Conservation (phyloP, 2,329 filamentous ascomycete genomes). For the Zasmidium cellare region DNA sequence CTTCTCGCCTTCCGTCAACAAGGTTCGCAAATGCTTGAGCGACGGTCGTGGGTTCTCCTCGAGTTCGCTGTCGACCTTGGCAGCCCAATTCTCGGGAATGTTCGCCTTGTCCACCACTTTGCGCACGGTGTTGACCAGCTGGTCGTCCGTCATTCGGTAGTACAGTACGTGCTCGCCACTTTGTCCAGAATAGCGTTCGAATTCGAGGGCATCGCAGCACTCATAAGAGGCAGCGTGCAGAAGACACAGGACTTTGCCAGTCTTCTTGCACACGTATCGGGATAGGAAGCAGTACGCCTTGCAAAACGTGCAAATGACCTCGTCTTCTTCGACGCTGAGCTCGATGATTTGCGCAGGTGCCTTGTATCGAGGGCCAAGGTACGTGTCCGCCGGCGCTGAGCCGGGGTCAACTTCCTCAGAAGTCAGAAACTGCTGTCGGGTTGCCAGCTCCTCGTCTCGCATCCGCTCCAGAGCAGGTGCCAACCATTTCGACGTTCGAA, state of each 20-base stretch:
- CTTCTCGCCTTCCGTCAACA: constrained; percentile 91
- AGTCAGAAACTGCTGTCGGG: constrained; percentile 67
- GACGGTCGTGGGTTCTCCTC: constrained; percentile 82
- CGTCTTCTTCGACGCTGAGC: constrained; percentile 79
- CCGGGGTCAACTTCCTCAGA: constrained; percentile 50
- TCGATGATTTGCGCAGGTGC: constrained; percentile 62
- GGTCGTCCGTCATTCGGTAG: constrained; percentile 74
- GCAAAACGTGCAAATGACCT: constrained; percentile 88
- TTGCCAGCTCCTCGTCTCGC: constrained; percentile 67
- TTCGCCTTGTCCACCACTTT: constrained; percentile 85
- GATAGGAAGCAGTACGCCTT: constrained; percentile 91
- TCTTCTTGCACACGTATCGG: constrained; percentile 79
- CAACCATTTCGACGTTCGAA: constrained; percentile 93
- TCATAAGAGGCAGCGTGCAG: constrained; percentile 76
- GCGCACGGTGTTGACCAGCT: constrained; percentile 64
- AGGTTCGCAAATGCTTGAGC: constrained; percentile 77
- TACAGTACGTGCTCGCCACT: constrained; percentile 67
- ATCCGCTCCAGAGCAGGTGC: constrained; percentile 82
- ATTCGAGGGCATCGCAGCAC: constrained; percentile 71
- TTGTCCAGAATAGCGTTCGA: constrained; percentile 62
- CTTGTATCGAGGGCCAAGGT: constrained; percentile 39
- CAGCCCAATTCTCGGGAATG: constrained; percentile 83
- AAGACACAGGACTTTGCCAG: constrained; percentile 79
- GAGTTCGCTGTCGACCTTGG: constrained; percentile 82
- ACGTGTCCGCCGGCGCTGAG: constrained; percentile 33